These are phyloP conservation scores for Lachancea thermotolerans DNA, from an alignment of 805 yeast species.

Conservation along the genomic window DNA sequence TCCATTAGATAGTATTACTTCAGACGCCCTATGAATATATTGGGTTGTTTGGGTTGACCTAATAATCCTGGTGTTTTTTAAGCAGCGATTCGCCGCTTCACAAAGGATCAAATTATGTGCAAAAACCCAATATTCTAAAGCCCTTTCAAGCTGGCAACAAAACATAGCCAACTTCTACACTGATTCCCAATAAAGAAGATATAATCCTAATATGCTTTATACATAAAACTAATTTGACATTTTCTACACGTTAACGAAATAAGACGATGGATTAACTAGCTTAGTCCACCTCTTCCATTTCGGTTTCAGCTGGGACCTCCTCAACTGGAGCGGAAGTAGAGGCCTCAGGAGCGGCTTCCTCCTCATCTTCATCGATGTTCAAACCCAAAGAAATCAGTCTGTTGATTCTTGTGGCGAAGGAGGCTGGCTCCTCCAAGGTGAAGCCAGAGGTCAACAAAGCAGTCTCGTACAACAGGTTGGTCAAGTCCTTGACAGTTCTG, in stretches of 20 bases:
- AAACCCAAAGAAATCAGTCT: slow-evolving; percentile 96
- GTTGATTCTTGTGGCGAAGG: slow-evolving; percentile 96
- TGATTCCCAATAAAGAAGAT: not conserved
- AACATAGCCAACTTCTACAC: no score
- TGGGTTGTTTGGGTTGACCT: no score
- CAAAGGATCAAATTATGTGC: no score
- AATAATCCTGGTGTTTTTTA: no score
- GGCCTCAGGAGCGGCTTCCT: slow-evolving; percentile 37
- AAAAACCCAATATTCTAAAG: no score
- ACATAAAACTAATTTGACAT: slow-evolving; percentile 1
- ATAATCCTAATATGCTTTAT: slow-evolving; percentile 3
- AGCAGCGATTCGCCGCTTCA: no score
- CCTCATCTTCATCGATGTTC: slow-evolving; percentile 90
- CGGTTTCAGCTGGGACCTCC: slow-evolving; percentile 75
- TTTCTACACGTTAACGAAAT: slow-evolving; percentile 1
- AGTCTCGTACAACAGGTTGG: slow-evolving; percentile 93
- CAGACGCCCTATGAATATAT: no score
- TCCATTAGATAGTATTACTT: no score
- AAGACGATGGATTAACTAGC: not conserved
- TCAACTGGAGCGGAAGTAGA: slow-evolving; percentile 45
- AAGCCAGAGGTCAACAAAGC: slow-evolving; percentile 98
- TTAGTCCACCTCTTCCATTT: slow-evolving; percentile 99
- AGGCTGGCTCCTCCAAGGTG: slow-evolving; percentile 96
- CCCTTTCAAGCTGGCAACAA: no score
- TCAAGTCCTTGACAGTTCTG: slow-evolving; percentile 96